Percentiles rank a stretch among this genome's conserved stretches.
These are phyloP conservation scores for Rhazya stricta DNA, from an alignment of 257 asterid genomes.

Conservation along the genomic window DNA sequence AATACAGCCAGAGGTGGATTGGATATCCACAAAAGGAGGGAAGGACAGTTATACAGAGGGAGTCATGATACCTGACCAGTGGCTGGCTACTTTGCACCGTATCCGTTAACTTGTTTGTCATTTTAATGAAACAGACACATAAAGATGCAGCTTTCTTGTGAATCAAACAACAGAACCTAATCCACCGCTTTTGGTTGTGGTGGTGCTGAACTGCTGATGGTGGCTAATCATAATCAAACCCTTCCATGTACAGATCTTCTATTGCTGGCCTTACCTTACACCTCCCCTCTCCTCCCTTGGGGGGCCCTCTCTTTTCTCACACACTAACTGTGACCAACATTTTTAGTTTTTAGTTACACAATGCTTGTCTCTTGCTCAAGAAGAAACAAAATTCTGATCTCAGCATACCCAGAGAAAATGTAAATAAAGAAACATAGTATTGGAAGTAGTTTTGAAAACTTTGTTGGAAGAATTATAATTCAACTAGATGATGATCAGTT, in stretches of 20 bases:
- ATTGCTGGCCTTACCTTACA: conserved; percentile 2
- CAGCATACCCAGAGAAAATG: not conserved
- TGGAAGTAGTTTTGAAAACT: not conserved
- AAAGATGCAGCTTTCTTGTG: conserved; percentile 33
- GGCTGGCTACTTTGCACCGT: conserved; percentile 4
- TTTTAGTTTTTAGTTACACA: not conserved
- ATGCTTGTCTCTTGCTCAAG: not conserved
- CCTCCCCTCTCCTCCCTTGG: not conserved
- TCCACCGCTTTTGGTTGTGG: conserved; percentile 24
- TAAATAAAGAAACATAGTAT: not conserved
- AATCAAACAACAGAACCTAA: conserved; percentile 28
- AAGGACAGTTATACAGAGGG: conserved; percentile 8
- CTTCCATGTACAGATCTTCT: not conserved
- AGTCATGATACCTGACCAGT: not conserved
- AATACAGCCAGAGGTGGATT: conserved; percentile 1
- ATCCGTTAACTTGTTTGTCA: conserved; percentile 10
- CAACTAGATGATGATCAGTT: not conserved
- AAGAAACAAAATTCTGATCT: not conserved
- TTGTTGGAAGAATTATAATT: conserved; percentile 16
- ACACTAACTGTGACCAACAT: conserved; percentile 7
- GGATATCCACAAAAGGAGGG: conserved; percentile 10
- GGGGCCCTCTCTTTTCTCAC: not conserved
- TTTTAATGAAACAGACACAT: conserved; percentile 14
- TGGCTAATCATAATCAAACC: conserved; percentile 12
- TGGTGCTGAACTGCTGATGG: conserved; percentile 14